phyloP scores from a whole-genome alignment of 305 asterid genomes.

The Fraxinus angustifolia region DNA sequence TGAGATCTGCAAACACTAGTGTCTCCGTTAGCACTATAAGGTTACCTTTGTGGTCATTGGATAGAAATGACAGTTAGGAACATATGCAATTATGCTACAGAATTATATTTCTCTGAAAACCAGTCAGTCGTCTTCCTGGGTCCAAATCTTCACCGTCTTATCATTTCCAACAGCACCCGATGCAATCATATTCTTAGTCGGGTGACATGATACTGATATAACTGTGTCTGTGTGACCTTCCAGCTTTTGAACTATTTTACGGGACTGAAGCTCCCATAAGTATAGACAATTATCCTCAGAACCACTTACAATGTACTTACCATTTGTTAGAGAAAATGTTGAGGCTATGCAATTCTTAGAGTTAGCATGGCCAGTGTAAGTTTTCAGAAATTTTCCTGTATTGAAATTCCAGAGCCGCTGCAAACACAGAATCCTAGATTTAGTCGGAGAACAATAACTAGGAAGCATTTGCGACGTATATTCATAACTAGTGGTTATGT shows the following conservation, averaged over 20 bases:
- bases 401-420: slow-evolving; percentile 96
- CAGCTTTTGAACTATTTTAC: slow-evolving; percentile 80
- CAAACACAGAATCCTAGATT: slow-evolving; percentile 25
- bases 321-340: slow-evolving; percentile 81
- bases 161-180: slow-evolving; percentile 86
- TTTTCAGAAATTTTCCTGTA: slow-evolving; percentile 80
- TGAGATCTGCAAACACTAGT: not conserved
- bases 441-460: not conserved
- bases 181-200: slow-evolving; percentile 69
- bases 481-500: not conserved
- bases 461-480: not conserved
- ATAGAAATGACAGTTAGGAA: not conserved
- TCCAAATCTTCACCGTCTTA: slow-evolving; percentile 77
- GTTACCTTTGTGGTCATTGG: not conserved
- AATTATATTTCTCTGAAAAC: not conserved
- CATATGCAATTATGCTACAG: slow-evolving; percentile 5
- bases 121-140: slow-evolving; percentile 57
- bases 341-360: slow-evolving; percentile 77
- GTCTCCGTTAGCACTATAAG: not conserved
- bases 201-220: slow-evolving; percentile 77
- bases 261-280: slow-evolving; percentile 92
- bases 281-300: slow-evolving; percentile 82
- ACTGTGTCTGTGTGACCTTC: slow-evolving; percentile 92
- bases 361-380: slow-evolving; percentile 78
- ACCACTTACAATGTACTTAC: slow-evolving; percentile 87